phyloP scores from a whole-genome alignment of 352 stramenopile genomes.

The Blastocystis sp. region DNA sequence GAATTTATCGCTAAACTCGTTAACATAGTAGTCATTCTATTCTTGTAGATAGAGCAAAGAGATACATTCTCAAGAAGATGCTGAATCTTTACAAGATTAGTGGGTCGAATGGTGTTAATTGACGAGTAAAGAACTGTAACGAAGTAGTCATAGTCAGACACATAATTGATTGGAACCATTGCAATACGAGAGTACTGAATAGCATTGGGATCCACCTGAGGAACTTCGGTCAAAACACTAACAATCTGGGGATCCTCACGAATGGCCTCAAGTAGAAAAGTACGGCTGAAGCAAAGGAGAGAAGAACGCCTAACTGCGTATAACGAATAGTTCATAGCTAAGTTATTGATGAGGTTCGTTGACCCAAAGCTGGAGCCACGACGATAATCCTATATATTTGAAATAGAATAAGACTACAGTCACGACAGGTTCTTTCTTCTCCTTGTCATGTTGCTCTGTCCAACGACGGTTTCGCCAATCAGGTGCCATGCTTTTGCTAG shows the following conservation, averaged over 20 bases:
- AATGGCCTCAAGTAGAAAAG: conserved; percentile 22
- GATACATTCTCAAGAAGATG: background rate
- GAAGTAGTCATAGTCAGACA: conserved; percentile 51
- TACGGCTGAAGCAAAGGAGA: background rate
- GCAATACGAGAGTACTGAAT: conserved; percentile 19
- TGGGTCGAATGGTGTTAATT: background rate
- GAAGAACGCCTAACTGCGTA: conserved; percentile 45
- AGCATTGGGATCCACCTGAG: background rate
- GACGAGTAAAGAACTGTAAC: background rate
- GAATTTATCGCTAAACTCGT: conserved; percentile 25
- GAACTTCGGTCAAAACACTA: background rate
- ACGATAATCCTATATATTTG: background rate
- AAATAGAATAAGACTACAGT: background rate
- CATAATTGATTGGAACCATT: background rate
- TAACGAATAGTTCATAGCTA: conserved; percentile 19
- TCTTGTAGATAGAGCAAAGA: background rate
- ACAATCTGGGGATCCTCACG: conserved; percentile 14
- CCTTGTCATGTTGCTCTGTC: background rate
- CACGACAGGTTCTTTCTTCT: background rate
- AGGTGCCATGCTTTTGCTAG: conserved; percentile 34
- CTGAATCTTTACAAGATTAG: conserved; percentile 12
- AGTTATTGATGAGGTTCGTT: conserved; percentile 8
- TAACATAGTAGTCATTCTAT: conserved; percentile 54
- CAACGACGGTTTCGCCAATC: conserved; percentile 48
- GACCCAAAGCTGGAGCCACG: background rate